Conservation (phyloP, 495 filamentous ascomycete genomes). For the Corynascus novoguineensis region DNA sequence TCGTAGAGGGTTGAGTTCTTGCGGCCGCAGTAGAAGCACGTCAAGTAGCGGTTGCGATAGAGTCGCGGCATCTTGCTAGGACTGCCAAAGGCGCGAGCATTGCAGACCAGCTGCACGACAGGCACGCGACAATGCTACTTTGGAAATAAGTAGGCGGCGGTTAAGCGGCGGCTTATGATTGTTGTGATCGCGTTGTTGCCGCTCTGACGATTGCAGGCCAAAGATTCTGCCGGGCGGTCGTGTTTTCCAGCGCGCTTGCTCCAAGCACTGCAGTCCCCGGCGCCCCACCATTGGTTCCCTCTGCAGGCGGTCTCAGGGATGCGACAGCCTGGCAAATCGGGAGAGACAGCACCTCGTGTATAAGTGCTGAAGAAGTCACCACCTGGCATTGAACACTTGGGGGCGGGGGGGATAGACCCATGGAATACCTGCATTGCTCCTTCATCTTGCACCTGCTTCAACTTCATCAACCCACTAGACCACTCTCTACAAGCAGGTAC, state of each 20-base stretch:
- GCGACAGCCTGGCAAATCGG: neutral
- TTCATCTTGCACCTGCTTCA: too few relatives aligned
- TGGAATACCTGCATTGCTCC: too few relatives aligned
- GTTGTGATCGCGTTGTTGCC: neutral
- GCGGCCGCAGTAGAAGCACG: conserved; percentile 73
- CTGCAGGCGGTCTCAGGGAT: neutral
- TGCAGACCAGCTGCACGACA: conserved; percentile 6
- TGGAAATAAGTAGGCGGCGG: too few relatives aligned
- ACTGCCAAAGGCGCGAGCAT: conserved; percentile 9
- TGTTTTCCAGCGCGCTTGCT: conserved; percentile 20
- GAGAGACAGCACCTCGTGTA: neutral
- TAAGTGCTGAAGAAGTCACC: neutral
- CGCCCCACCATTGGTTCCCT: neutral
- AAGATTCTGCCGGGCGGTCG: conserved; percentile 34
- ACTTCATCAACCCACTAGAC: too few relatives aligned
- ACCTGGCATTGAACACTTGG: too few relatives aligned
- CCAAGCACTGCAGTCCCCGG: too few relatives aligned
- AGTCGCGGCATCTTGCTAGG: conserved; percentile 28
- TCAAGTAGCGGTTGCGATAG: conserved; percentile 37
- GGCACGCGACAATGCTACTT: neutral
- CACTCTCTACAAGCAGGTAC: too few relatives aligned
- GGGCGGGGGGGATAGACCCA: too few relatives aligned
- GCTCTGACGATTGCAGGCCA: neutral
- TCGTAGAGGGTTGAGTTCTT: conserved; percentile 52
- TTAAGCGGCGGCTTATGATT: neutral